Conservation (phyloP, 2,329 filamentous ascomycete species). For the Colletotrichum kahawae region DNA sequence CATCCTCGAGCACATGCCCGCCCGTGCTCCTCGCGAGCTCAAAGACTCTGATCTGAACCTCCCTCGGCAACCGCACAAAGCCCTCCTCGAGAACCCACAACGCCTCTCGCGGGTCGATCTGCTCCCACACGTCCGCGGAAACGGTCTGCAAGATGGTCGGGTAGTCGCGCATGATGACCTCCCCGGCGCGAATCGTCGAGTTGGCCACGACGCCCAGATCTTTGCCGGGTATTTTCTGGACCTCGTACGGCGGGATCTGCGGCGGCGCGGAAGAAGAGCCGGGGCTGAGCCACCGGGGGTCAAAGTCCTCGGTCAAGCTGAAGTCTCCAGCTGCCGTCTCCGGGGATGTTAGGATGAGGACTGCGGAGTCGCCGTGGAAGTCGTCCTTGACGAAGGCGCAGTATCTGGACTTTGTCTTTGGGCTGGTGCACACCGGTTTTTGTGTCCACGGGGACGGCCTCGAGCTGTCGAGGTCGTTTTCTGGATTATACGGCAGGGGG, state of each 20-base stretch:
- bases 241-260: constrained; percentile 26
- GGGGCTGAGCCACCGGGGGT: background rate
- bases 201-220: constrained; percentile 36
- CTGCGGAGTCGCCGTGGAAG: constrained; percentile 11
- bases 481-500: background rate
- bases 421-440: constrained; percentile 7
- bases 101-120: constrained; percentile 25
- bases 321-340: constrained; percentile 9
- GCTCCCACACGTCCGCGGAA: constrained; percentile 26
- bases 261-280: background rate
- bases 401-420: background rate
- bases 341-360: constrained; percentile 17
- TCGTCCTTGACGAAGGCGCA: constrained; percentile 20
- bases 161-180: constrained; percentile 34
- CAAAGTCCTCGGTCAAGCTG: background rate
- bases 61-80: constrained; percentile 30
- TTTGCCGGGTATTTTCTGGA: constrained; percentile 31
- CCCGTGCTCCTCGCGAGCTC: constrained; percentile 33
- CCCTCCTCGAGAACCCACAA: constrained; percentile 31
- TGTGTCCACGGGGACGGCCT: constrained; percentile 10
- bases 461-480: too few relatives aligned
- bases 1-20: constrained; percentile 35
- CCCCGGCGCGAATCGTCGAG: constrained; percentile 32
- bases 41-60: constrained; percentile 26
- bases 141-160: constrained; percentile 29